Conservation (phyloP, 495 filamentous ascomycete species). For the Talaromyces proteolyticus region DNA sequence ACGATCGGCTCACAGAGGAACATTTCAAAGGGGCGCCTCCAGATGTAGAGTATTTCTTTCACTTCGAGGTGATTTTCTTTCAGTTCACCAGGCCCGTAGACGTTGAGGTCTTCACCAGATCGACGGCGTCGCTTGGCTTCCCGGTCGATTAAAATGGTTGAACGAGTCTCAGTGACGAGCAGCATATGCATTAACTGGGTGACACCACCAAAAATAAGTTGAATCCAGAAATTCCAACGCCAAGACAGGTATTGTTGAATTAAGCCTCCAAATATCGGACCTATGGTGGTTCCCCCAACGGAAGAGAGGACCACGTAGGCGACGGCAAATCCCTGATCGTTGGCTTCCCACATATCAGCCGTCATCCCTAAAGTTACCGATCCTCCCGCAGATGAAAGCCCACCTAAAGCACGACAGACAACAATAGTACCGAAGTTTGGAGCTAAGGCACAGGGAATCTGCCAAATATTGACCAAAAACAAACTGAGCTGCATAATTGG, state of each 20-base stretch:
- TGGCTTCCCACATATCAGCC: constrained; percentile 71
- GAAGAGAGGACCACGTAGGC: constrained; percentile 73
- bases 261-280: constrained; percentile 76
- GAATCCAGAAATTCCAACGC: constrained; percentile 78
- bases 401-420: constrained; percentile 60
- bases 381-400: constrained; percentile 68
- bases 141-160: constrained; percentile 59
- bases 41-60: constrained; percentile 52
- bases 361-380: constrained; percentile 81
- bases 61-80: constrained; percentile 41
- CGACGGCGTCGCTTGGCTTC: constrained; percentile 61
- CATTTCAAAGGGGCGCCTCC: constrained; percentile 72
- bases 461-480: constrained; percentile 68
- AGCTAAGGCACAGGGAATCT: constrained; percentile 64
- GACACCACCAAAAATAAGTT: constrained; percentile 65
- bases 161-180: constrained; percentile 63
- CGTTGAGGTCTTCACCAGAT: constrained; percentile 42
- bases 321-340: constrained; percentile 60
- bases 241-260: constrained; percentile 59
- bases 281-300: constrained; percentile 68
- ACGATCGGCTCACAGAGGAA: constrained; percentile 76
- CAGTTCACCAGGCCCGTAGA: constrained; percentile 61
- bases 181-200: constrained; percentile 63
- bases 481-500: constrained; percentile 65
- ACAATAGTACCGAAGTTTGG: constrained; percentile 64